These are phyloP conservation scores for Chaetomiaceae sp. DNA, from an alignment of 2,329 filamentous ascomycete species.

Conservation along the genomic window DNA sequence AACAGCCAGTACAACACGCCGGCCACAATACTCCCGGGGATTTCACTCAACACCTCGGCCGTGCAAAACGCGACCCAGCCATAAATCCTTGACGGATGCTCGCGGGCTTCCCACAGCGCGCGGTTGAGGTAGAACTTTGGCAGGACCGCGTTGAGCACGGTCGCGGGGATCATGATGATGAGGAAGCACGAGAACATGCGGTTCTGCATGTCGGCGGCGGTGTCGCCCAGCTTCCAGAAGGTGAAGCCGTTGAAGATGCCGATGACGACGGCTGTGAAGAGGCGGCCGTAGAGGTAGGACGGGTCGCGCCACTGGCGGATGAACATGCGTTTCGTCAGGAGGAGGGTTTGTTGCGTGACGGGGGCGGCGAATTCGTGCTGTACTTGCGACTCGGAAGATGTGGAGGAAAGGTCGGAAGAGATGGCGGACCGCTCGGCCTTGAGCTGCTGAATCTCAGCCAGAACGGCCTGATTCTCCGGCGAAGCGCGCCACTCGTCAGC, in stretches of 20 bases:
- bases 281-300: constrained; percentile 58
- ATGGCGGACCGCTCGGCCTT: constrained; percentile 36
- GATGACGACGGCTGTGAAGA: constrained; percentile 57
- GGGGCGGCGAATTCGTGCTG: constrained; percentile 60
- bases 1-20: constrained; percentile 61
- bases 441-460: constrained; percentile 39
- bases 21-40: constrained; percentile 64
- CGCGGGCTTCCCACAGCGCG: constrained; percentile 65
- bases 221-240: constrained; percentile 58
- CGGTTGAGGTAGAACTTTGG: constrained; percentile 65
- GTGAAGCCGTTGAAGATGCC: constrained; percentile 68
- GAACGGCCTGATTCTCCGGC: constrained; percentile 30
- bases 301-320: constrained; percentile 62
- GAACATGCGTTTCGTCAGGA: constrained; percentile 56
- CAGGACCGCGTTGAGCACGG: constrained; percentile 72
- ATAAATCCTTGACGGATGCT: constrained; percentile 76
- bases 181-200: constrained; percentile 73
- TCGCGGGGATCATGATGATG: constrained; percentile 69
- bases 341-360: constrained; percentile 46
- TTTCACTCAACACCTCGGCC: constrained; percentile 61
- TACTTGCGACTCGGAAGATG: not conserved
- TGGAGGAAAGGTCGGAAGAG: constrained; percentile 34
- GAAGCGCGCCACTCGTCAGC: constrained; percentile 35
- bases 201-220: constrained; percentile 61
- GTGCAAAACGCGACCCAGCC: constrained; percentile 68